These are phyloP conservation scores for Nidularia sp. DNA, from an alignment of 768 basidiomycete genomes.

Conservation along the genomic window DNA sequence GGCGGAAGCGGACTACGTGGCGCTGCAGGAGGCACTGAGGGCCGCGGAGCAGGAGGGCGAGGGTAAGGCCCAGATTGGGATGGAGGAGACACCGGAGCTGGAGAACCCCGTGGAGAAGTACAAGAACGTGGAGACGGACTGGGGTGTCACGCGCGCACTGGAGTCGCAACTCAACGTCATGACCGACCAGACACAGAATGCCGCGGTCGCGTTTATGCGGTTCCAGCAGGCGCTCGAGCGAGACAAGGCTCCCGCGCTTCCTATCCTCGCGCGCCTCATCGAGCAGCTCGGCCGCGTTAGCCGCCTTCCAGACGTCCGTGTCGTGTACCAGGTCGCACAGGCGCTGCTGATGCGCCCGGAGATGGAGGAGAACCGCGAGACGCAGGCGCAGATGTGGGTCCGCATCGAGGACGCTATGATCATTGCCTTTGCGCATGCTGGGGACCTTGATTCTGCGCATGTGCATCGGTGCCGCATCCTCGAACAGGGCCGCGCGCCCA, in stretches of 20 bases:
- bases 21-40: too few species aligned
- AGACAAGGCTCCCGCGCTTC: constrained; percentile 46
- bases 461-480: constrained; percentile 76
- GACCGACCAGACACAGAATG: too few species aligned
- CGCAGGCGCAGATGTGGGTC: constrained; percentile 66
- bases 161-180: too few species aligned
- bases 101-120: too few species aligned
- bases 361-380: constrained; percentile 31
- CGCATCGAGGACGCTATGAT: constrained; percentile 87
- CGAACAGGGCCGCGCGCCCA: constrained; percentile 71
- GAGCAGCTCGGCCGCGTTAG: constrained; percentile 61
- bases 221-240: constrained; percentile 42
- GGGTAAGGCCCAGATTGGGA: too few species aligned
- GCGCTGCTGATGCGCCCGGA: constrained; percentile 28
- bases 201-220: constrained; percentile 36
- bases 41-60: too few species aligned
- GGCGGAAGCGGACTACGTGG: too few species aligned
- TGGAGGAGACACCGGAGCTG: too few species aligned
- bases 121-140: too few species aligned
- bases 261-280: constrained; percentile 59
- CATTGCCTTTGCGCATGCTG: constrained; percentile 77
- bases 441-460: constrained; percentile 76
- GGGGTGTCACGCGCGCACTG: too few species aligned
- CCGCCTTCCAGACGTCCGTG: constrained; percentile 55
- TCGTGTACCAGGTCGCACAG: constrained; percentile 73